Base-by-base conservation (phyloP, 805 yeast genomes). In the Zygoascus tannicola region DNA sequence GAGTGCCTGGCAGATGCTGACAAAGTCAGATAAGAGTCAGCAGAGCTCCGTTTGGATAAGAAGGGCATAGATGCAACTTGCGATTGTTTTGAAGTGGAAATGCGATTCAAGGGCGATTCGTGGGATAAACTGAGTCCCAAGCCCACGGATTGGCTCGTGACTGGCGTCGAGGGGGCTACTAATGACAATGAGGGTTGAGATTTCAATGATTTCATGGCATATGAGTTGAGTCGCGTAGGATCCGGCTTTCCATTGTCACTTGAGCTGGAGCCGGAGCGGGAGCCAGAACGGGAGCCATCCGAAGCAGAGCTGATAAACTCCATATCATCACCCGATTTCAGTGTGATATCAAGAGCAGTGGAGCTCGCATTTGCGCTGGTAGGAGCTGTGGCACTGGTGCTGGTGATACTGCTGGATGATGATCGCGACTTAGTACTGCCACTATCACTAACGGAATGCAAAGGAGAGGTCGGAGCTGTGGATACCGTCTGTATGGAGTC, bases 121-220 rank as follows among this genome's bases (percentile, higher is more conserved):
- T 19, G 4, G 26, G 22, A 35, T 16, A 16, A 3, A 4, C 22
- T 16, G 4, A 35, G 18, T 3, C 38, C 38, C 4, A 35, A 26
- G 38, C 38, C 38, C 4, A 20, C 22, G 23, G 22, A 16, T n/a
- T 21, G 18, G 10, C 21, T 16, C 12, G 22, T 5, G n/a, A 4
- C n/a, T 14, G 10, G 18, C 12, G 14, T 22, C 4, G 22, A 14
- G 7, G 22, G n/a, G 8, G 23, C n/a, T 20, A 35, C 4, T 3
- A 35, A 20, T 16, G 38, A 35, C 23, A 35, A 19, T 8, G 47
- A 40, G 4, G 48, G 38, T 22, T 39, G 34, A 20, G 48, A 41
- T 34, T 48, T 50, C 10, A 49, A 35, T 15, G 52, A 44, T 15
- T 39, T 37, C 22, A 48, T 44, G 5, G 49, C 46, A 32, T 49